Evolutionary conservation across 2,329 filamentous ascomycete genomes (phyloP).

Genomic region (Conoideocrella luteorostrata): DNA sequence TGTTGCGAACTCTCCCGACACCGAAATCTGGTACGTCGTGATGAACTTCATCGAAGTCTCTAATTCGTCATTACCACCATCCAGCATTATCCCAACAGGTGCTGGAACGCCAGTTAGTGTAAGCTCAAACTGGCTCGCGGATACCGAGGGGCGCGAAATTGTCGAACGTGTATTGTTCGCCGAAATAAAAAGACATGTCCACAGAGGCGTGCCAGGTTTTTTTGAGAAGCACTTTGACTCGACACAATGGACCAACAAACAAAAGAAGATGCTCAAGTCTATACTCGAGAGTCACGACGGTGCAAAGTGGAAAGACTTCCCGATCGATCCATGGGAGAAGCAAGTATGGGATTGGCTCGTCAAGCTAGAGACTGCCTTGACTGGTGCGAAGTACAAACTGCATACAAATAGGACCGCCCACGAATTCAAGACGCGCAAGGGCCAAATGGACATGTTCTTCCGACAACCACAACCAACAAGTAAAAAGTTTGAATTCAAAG

Average conservation of each 20-base stretch:
- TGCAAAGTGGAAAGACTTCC: slow-evolving; percentile 13
- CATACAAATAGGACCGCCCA: slow-evolving; percentile 13
- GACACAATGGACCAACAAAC: slow-evolving; percentile 9
- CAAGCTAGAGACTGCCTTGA: slow-evolving; percentile 7
- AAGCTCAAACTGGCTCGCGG: slow-evolving; percentile 6
- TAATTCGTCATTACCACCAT: background rate
- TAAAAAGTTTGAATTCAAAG: slow-evolving; percentile 12
- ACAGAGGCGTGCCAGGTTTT: slow-evolving; percentile 12
- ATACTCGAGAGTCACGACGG: slow-evolving; percentile 3
- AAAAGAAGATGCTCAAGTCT: slow-evolving; percentile 10
- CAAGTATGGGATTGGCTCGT: slow-evolving; percentile 4
- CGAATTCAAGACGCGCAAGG: slow-evolving; percentile 15
- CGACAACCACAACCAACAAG: slow-evolving; percentile 4
- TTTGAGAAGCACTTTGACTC: slow-evolving; percentile 12
- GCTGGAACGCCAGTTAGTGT: slow-evolving; percentile 8
- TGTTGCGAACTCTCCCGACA: too few species aligned
- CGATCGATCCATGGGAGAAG: slow-evolving; percentile 8
- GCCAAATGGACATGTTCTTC: slow-evolving; percentile 17
- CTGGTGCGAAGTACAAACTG: slow-evolving; percentile 12
- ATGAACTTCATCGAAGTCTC: too few species aligned
- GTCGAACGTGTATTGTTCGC: slow-evolving; percentile 9
- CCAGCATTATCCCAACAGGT: background rate
- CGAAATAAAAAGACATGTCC: slow-evolving; percentile 11
- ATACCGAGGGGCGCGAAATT: slow-evolving; percentile 9
- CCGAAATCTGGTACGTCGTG: too few species aligned